Conservation (phyloP, 2,329 filamentous ascomycete species). For the Lachnum nothofagi region DNA sequence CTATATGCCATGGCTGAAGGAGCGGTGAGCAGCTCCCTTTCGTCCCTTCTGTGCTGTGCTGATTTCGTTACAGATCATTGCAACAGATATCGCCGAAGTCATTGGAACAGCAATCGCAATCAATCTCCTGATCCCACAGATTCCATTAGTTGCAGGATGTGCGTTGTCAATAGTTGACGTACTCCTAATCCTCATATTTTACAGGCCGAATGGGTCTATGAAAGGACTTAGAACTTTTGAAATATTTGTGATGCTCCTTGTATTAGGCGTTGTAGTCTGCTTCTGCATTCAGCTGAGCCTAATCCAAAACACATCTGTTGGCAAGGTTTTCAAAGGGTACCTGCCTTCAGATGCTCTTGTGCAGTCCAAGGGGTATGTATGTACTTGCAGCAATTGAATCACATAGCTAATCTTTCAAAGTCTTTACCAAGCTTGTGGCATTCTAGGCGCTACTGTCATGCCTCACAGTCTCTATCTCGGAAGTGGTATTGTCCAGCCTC, state of each 20-base stretch:
- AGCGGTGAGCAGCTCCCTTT: slow-evolving; percentile 33
- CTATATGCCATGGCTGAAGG: slow-evolving; percentile 51
- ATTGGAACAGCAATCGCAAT: slow-evolving; percentile 67
- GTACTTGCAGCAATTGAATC: neutral
- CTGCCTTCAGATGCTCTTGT: slow-evolving; percentile 56
- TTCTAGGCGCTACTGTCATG: slow-evolving; percentile 72
- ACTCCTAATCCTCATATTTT: slow-evolving; percentile 63
- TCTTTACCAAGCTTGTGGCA: slow-evolving; percentile 68
- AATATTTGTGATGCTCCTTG: slow-evolving; percentile 56
- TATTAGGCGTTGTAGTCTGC: slow-evolving; percentile 64
- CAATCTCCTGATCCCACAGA: slow-evolving; percentile 57
- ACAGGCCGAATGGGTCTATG: slow-evolving; percentile 54
- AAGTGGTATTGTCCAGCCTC: slow-evolving; percentile 63
- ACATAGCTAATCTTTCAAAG: slow-evolving; percentile 28
- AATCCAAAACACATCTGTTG: slow-evolving; percentile 49
- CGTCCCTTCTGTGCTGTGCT: slow-evolving; percentile 1
- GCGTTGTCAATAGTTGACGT: slow-evolving; percentile 65
- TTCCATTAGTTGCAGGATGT: slow-evolving; percentile 64
- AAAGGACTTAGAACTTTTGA: slow-evolving; percentile 59
- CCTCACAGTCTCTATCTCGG: slow-evolving; percentile 65
- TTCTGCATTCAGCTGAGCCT: slow-evolving; percentile 66
- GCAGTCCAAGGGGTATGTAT: slow-evolving; percentile 47
- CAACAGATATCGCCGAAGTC: slow-evolving; percentile 53
- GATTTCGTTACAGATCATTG: slow-evolving; percentile 41
- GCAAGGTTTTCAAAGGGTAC: slow-evolving; percentile 60